Base-by-base conservation (phyloP, 2,329 filamentous ascomycete species). In the Aspergillus aculeatus region DNA sequence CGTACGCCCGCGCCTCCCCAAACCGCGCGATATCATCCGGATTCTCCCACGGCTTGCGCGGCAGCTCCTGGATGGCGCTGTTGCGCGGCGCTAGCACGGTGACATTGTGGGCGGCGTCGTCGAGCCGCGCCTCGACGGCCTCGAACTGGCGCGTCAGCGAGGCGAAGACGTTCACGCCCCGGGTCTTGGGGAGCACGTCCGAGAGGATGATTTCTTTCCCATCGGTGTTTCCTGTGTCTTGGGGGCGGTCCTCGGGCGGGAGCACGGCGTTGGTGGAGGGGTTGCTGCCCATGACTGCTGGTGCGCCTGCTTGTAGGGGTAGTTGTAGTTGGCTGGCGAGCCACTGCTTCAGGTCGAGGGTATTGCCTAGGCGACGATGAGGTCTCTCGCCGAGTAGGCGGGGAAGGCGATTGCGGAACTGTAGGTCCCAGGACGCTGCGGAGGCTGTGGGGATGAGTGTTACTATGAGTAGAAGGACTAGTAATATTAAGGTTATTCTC, bases 41-140 rank as follows among this genome's bases (percentile, higher is more conserved):
- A 63, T 93, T 82, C 69, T 88, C 78, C 74, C 77, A 78, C 0
- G 93, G 93, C 75, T 97, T 98, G 55, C 89, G 83, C 0, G 92
- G 90, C 24, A 98, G 80, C 0, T 77, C 80, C 65, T 90, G 89
- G 70, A 99, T 86, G 3, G 88, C 92, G 19, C 84, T 86, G 80
- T 99, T 98, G 56, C 90, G 80, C 0, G 95, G 95, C 5, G 93
- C 94, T 2, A 98, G 85, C 24, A 98, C 87, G 2, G 92, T 97
- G 16, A 90, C 90, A 73, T 94, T 93, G 59, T 83, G 76, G 0
- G 78, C 71, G 0, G 82, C 75, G 71, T 91, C 84, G 67, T 89
- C 84, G 14, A 98, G 84, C 0, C 90, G 89, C 23, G 80, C 77
- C 10, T 86, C 84, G 21, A 93, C 82, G n/a, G 82, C 77, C 50